phyloP scores from a whole-genome alignment of 2,329 filamentous ascomycete genomes.

The Ceratocystis alfenasii region DNA sequence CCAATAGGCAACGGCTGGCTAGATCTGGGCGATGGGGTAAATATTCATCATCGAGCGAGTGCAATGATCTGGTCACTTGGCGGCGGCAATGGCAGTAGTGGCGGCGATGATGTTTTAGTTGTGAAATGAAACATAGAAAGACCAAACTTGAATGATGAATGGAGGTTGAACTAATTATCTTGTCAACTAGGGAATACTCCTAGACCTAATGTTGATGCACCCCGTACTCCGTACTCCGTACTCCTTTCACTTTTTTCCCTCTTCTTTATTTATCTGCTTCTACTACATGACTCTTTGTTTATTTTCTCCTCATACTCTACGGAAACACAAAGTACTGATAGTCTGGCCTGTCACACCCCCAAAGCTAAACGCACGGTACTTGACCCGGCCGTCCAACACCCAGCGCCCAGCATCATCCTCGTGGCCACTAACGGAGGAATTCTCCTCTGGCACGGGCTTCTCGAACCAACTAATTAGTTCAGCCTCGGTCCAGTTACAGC shows the following conservation, averaged over 20 bases:
- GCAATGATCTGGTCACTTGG: slow-evolving; percentile 25
- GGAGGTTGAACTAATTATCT: slow-evolving; percentile 7
- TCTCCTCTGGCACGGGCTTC: slow-evolving; percentile 24
- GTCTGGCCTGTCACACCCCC: slow-evolving; percentile 80
- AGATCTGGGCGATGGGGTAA: background rate
- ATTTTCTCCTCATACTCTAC: slow-evolving; percentile 29
- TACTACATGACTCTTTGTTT: background rate
- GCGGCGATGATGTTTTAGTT: background rate
- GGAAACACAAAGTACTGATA: slow-evolving; percentile 77
- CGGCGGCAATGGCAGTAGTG: background rate
- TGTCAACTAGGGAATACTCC: background rate
- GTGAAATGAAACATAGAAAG: slow-evolving; percentile 10
- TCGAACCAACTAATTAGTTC: slow-evolving; percentile 74
- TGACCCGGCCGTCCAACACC: slow-evolving; percentile 53
- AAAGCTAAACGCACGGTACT: slow-evolving; percentile 80
- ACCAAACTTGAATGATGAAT: slow-evolving; percentile 11
- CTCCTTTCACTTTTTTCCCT: background rate
- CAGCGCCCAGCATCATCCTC: slow-evolving; percentile 33
- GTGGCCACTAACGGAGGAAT: background rate
- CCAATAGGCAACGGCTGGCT: slow-evolving; percentile 38
- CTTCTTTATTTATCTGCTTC: background rate
- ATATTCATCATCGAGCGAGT: slow-evolving; percentile 24
- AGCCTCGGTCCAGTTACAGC: slow-evolving; percentile 94
- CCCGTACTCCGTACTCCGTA: too few species aligned
- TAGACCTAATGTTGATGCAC: background rate